Percentiles rank a stretch among this genome's conserved stretches.
phyloP scores from a whole-genome alignment of 2,329 filamentous ascomycete species.

The Amesomyces nigricolor region DNA sequence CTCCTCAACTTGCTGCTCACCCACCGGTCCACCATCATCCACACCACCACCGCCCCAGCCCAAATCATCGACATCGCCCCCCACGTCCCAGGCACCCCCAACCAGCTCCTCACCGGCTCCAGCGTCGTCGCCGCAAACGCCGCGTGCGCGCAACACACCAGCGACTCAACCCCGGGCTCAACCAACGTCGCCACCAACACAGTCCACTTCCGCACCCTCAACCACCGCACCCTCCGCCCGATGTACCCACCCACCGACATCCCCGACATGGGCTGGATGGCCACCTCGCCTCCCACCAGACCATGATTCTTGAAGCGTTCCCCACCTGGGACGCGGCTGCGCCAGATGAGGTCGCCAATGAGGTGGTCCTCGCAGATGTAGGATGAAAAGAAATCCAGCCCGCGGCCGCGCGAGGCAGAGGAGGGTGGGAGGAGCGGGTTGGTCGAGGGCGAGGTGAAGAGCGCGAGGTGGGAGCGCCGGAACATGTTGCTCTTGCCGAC shows the following conservation, averaged over 20 bases:
- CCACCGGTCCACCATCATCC: conserved; percentile 71
- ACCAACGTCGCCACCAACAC: conserved; percentile 84
- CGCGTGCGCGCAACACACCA: conserved; percentile 76
- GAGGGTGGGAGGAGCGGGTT: conserved; percentile 39
- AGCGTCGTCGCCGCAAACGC: conserved; percentile 73
- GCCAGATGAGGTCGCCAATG: conserved; percentile 89
- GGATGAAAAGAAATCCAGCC: conserved; percentile 87
- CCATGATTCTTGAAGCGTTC: conserved; percentile 65
- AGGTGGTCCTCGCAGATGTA: conserved; percentile 98
- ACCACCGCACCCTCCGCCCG: conserved; percentile 78
- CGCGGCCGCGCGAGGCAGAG: conserved; percentile 45
- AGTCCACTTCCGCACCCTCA: conserved; percentile 90
- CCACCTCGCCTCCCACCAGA: conserved; percentile 77
- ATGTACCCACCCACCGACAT: conserved; percentile 76
- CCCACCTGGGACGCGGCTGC: conserved; percentile 50
- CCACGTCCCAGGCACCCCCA: conserved; percentile 62
- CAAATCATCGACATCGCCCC: conserved; percentile 58
- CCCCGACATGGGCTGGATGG: conserved; percentile 79
- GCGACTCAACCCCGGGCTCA: conserved; percentile 84
- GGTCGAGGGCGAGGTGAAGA: conserved; percentile 51
- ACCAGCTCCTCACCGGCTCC: conserved; percentile 50
- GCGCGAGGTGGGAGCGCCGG: conserved; percentile 80
- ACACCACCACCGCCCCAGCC: conserved; percentile 57
- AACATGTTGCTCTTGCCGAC: conserved; percentile 99
- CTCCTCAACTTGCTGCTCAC: conserved; percentile 71